A percentile compares a stretch with the other conserved stretches of the same genome.
Conservation (phyloP, 441 rosid species). For the Gossypium davidsonii region DNA sequence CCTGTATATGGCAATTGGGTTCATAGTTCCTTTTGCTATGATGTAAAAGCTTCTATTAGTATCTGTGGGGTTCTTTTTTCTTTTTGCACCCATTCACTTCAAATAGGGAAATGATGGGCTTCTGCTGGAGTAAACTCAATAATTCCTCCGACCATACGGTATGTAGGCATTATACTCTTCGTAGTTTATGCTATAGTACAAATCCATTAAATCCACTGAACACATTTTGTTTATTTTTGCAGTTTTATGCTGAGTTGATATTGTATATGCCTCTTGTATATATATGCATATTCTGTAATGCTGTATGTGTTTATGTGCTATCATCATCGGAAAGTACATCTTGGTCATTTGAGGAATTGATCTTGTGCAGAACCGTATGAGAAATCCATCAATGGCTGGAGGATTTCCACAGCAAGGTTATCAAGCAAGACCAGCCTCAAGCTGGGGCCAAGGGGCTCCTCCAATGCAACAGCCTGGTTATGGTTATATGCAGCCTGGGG, state of each 20-base stretch:
- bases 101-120: slow-evolving; percentile 93
- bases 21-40: slow-evolving; percentile 24
- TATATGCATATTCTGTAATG: slow-evolving; percentile 14
- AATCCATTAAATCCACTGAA: slow-evolving; percentile 42
- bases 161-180: slow-evolving; percentile 77
- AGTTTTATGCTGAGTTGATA: slow-evolving; percentile 24
- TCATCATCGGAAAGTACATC: slow-evolving; percentile 15
- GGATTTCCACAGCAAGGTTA: slow-evolving; percentile 87
- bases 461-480: slow-evolving; percentile 72
- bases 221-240: slow-evolving; percentile 30
- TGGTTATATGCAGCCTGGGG: slow-evolving; percentile 83
- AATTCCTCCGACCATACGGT: slow-evolving; percentile 89
- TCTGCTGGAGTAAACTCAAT: slow-evolving; percentile 95
- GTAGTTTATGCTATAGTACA: slow-evolving; percentile 36
- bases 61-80: slow-evolving; percentile 24
- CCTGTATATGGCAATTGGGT: slow-evolving; percentile 20
- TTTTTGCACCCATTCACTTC: slow-evolving; percentile 73
- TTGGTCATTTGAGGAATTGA: slow-evolving; percentile 30
- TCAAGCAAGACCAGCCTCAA: slow-evolving; percentile 68
- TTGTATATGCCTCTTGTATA: slow-evolving; percentile 6
- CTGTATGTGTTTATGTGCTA: slow-evolving; percentile 19
- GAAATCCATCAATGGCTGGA: slow-evolving; percentile 76
- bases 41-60: slow-evolving; percentile 48
- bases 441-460: slow-evolving; percentile 75
- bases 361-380: slow-evolving; percentile 73